Conservation (phyloP, 371 early-diverging fungal genomes). For the Rhizopus stolonifer region DNA sequence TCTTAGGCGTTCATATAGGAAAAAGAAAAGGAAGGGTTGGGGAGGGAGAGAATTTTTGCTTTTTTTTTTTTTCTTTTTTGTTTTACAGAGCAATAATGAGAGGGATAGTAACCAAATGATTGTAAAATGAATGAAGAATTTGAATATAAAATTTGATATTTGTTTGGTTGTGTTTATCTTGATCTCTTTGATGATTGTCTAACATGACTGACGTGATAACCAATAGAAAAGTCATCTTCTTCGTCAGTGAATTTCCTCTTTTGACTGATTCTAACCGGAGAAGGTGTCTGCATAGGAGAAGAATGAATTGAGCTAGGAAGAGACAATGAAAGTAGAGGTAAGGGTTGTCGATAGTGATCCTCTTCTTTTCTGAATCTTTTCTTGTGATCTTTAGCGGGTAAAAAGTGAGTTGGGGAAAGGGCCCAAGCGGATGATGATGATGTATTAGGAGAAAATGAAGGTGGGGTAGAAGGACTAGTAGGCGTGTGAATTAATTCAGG, state of each 20-base stretch:
- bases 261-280: slow-evolving; percentile 33
- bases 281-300: slow-evolving; percentile 49
- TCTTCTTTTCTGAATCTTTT: slow-evolving; percentile 10
- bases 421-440: slow-evolving; percentile 10
- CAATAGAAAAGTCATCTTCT: not conserved
- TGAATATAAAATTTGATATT: no score
- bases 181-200: slow-evolving; percentile 15
- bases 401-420: slow-evolving; percentile 19
- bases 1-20: not conserved
- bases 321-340: slow-evolving; percentile 33
- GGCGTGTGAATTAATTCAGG: not conserved
- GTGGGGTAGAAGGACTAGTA: slow-evolving; percentile 1
- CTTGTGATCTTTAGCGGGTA: no score
- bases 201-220: slow-evolving; percentile 22
- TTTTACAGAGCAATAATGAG: not conserved
- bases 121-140: not conserved
- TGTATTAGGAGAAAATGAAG: slow-evolving; percentile 7
- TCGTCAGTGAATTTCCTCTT: slow-evolving; percentile 12
- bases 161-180: no score
- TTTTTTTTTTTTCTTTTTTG: not conserved
- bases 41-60: not conserved
- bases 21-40: not conserved
- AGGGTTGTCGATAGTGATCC: slow-evolving; percentile 1
- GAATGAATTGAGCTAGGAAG: slow-evolving; percentile 45
- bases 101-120: not conserved